Conservation (phyloP, 768 basidiomycete genomes). For the Tricholoma sp. region DNA sequence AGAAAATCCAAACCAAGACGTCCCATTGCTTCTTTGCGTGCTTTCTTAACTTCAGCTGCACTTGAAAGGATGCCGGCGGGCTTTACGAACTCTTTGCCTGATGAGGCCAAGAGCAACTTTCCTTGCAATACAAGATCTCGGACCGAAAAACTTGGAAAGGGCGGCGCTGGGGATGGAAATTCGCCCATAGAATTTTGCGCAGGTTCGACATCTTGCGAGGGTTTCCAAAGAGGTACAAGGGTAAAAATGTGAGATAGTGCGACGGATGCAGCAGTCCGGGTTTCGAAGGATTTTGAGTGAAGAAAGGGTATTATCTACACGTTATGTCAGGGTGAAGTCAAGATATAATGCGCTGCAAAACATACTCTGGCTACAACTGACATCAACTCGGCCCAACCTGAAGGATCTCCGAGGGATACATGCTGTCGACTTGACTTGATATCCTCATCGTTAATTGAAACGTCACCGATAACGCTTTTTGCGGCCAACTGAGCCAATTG, state of each 20-base stretch:
- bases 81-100: slow-evolving; percentile 87
- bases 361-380: slow-evolving; percentile 84
- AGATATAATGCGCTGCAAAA: slow-evolving; percentile 8
- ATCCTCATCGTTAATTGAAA: slow-evolving; percentile 70
- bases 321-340: slow-evolving; percentile 4
- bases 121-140: slow-evolving; percentile 71
- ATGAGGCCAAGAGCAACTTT: slow-evolving; percentile 80
- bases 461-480: slow-evolving; percentile 79
- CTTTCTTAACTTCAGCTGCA: slow-evolving; percentile 77
- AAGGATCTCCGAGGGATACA: slow-evolving; percentile 53
- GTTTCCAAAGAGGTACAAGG: slow-evolving; percentile 76
- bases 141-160: slow-evolving; percentile 75
- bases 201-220: slow-evolving; percentile 33
- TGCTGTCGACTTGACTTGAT: slow-evolving; percentile 60
- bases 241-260: slow-evolving; percentile 86
- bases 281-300: slow-evolving; percentile 89
- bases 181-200: slow-evolving; percentile 19
- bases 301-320: slow-evolving; percentile 83
- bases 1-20: slow-evolving; percentile 86
- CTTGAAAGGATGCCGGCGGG: slow-evolving; percentile 68
- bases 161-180: slow-evolving; percentile 42
- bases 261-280: slow-evolving; percentile 82
- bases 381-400: slow-evolving; percentile 88
- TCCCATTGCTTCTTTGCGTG: slow-evolving; percentile 84
- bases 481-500: slow-evolving; percentile 91